These are phyloP conservation scores for Adenanthera pavonina DNA, from an alignment of 306 rosid species.

Conservation along the genomic window DNA sequence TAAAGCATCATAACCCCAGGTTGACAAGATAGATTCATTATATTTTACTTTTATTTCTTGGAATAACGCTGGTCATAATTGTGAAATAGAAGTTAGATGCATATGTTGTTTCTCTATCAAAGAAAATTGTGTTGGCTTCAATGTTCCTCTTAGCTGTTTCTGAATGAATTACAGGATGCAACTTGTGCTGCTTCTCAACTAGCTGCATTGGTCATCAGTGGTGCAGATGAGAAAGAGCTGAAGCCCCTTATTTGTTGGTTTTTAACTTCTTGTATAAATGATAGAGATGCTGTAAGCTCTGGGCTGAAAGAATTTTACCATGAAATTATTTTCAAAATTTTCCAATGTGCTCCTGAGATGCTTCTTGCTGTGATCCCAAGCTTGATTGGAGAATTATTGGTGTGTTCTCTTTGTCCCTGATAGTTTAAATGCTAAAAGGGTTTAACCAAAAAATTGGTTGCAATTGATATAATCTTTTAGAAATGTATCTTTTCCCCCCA, in stretches of 20 bases:
- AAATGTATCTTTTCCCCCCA: conserved; percentile 4
- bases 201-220: conserved; percentile 68
- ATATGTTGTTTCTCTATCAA: conserved; percentile 15
- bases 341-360: conserved; percentile 79
- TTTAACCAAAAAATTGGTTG: conserved; percentile 25
- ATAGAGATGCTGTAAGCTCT: conserved; percentile 66
- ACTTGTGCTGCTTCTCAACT: conserved; percentile 73
- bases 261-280: conserved; percentile 74
- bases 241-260: conserved; percentile 70
- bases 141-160: conserved; percentile 31
- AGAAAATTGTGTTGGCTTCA: conserved; percentile 11
- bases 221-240: conserved; percentile 72
- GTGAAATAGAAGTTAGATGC: conserved; percentile 12
- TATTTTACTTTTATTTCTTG: conserved; percentile 6
- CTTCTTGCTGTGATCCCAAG: conserved; percentile 80
- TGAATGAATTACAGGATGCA: conserved; percentile 57
- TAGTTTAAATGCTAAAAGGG: conserved; percentile 12
- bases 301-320: conserved; percentile 81
- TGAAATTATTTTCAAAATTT: conserved; percentile 73
- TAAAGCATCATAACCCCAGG: conserved; percentile 10
- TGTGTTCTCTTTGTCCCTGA: conserved; percentile 39
- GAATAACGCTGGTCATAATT: conserved; percentile 31
- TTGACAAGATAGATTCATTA: neutral
- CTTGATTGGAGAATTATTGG: conserved; percentile 77
- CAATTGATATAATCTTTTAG: conserved; percentile 19